Evolutionary conservation across 2,329 filamentous ascomycete genomes (phyloP).

Genomic region (Chalara sp.): DNA sequence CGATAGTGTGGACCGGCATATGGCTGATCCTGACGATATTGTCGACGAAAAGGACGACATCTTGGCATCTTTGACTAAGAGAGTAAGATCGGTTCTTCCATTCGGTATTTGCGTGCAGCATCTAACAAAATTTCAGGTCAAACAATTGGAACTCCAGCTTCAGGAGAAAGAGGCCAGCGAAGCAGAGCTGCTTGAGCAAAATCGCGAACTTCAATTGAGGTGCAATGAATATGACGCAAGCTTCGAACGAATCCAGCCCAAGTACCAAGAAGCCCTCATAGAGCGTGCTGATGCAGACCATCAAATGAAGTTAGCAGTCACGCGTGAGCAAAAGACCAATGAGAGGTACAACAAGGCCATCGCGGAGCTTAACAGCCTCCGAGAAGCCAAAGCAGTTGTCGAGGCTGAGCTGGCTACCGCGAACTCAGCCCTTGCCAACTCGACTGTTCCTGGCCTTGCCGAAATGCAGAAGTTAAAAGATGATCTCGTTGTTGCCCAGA

Average conservation of each 20-base stretch:
- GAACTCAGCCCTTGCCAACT: slow-evolving; percentile 16
- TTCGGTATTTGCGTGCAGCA: neutral
- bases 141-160: slow-evolving; percentile 26
- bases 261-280: slow-evolving; percentile 42
- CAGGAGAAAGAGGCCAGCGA: slow-evolving; percentile 24
- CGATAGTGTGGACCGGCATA: neutral
- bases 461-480: slow-evolving; percentile 34
- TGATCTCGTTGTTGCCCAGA: slow-evolving; percentile 22
- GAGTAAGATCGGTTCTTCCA: slow-evolving; percentile 14
- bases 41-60: slow-evolving; percentile 4
- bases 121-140: neutral
- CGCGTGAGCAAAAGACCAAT: slow-evolving; percentile 10
- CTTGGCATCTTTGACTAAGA: slow-evolving; percentile 11
- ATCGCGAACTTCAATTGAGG: slow-evolving; percentile 38
- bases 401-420: slow-evolving; percentile 22
- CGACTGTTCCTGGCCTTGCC: slow-evolving; percentile 31
- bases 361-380: slow-evolving; percentile 17
- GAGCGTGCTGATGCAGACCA: slow-evolving; percentile 45
- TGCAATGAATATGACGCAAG: slow-evolving; percentile 40
- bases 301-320: slow-evolving; percentile 22
- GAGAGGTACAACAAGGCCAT: slow-evolving; percentile 14
- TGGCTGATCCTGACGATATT: neutral
- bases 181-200: slow-evolving; percentile 33
- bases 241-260: slow-evolving; percentile 37
- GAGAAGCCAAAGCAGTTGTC: slow-evolving; percentile 13